Evolutionary conservation across 306 rosid species (phyloP), one percentile per base, ranked within the genome.

Genomic region (Comarum palustre): DNA sequence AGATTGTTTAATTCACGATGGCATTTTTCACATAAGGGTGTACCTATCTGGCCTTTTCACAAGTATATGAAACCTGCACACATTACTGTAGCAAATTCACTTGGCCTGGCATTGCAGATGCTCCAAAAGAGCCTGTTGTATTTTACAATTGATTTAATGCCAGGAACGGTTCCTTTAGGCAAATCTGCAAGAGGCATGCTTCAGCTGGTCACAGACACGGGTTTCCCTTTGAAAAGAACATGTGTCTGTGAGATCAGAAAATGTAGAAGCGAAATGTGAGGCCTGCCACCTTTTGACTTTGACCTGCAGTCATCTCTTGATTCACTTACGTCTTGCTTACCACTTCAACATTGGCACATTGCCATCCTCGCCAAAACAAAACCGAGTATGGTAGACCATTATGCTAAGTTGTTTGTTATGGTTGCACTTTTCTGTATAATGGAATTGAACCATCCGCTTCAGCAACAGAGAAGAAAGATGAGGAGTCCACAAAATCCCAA

Each of bases 201-300:
- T 39, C 50, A 62, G 20, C 69, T 64, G 48, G 31, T 64, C 48
- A 36, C 68, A 39, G 45, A 32, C 36, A 2, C 24, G 32, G 25
- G 43, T 61, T 32, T 27, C 87, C 87, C 84, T 82, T 86, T 36
- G 84, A 81, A 78, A 82, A 60, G 76, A 76, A 58, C 76, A 48
- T 1, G 38, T 61, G 72, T 22, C 84, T 68, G 71, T 61, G 77
- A 82, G 68, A 66, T 51, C 73, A 47, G 62, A 75, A 54, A 58
- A 64, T 45, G 42, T 76, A 71, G 61, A 60, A 69, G 85, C 24
- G 60, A 70, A 76, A 83, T 39, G 67, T 66, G 75, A 80, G 91
- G 90, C 88, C 90, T 80, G 91, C 93, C 93, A 90, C 83, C 74
- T 76, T 75, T 73, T 82, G 88, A 93, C 93, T 86, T 90, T 73